Evolutionary conservation across 2,329 filamentous ascomycete genomes (phyloP).

Genomic region (Neonectria ditissima): DNA sequence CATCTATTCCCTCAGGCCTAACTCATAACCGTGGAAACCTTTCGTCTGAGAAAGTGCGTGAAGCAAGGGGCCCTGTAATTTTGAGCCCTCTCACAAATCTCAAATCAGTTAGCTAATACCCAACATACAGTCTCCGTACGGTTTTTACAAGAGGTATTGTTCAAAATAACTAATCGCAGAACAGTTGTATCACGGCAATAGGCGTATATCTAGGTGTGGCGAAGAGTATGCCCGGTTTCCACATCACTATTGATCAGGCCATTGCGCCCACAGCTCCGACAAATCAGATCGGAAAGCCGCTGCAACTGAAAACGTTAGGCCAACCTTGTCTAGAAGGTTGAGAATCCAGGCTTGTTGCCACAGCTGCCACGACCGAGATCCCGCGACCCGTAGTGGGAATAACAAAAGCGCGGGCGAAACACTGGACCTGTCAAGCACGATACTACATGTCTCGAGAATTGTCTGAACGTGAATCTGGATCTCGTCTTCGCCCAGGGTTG

Average conservation of each 20-base stretch:
- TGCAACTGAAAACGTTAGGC: slow-evolving; percentile 44
- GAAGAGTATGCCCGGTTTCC: neutral
- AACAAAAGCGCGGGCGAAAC: slow-evolving; percentile 50
- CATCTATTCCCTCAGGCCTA: too few species aligned
- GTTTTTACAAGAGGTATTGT: too few species aligned
- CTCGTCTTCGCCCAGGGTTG: slow-evolving; percentile 36
- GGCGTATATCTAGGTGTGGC: neutral
- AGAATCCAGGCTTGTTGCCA: slow-evolving; percentile 42
- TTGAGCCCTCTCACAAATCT: too few species aligned
- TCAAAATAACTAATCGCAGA: too few species aligned
- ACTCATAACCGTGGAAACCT: too few species aligned
- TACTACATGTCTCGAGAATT: slow-evolving; percentile 39
- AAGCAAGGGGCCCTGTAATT: too few species aligned
- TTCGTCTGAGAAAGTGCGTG: too few species aligned
- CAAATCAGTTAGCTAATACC: too few species aligned
- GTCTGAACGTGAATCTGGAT: slow-evolving; percentile 39
- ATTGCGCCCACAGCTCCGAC: slow-evolving; percentile 34
- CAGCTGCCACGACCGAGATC: slow-evolving; percentile 42
- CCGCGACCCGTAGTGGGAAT: slow-evolving; percentile 51
- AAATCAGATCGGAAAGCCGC: slow-evolving; percentile 41
- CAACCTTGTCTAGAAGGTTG: slow-evolving; percentile 33
- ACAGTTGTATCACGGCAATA: too few species aligned
- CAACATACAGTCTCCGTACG: too few species aligned
- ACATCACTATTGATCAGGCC: neutral
- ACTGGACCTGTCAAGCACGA: slow-evolving; percentile 32